A percentile compares a stretch with the other conserved stretches of the same genome.
Conservation (phyloP, 2,329 filamentous ascomycete genomes). For the Monosporascus sp. region DNA sequence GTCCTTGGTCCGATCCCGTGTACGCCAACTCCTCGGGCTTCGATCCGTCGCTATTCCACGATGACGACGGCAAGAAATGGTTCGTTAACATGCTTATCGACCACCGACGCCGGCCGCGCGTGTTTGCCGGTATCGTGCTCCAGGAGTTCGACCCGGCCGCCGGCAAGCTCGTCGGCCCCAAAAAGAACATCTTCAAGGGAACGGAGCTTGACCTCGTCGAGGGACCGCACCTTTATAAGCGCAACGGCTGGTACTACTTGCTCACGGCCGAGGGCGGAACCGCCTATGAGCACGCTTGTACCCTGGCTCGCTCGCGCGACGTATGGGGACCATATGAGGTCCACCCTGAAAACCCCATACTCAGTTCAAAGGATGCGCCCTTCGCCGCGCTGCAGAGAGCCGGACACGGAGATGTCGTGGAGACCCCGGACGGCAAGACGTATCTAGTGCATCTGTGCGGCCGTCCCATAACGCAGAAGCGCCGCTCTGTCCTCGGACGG, state of each 20-base stretch:
- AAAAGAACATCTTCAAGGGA: slow-evolving; percentile 49
- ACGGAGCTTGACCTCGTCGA: slow-evolving; percentile 51
- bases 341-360: slow-evolving; percentile 52
- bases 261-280: slow-evolving; percentile 57
- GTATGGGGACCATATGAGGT: slow-evolving; percentile 58
- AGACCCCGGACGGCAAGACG: slow-evolving; percentile 45
- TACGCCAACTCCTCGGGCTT: slow-evolving; percentile 58
- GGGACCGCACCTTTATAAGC: slow-evolving; percentile 54
- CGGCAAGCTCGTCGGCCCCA: slow-evolving; percentile 48
- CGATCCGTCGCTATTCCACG: slow-evolving; percentile 56
- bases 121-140: slow-evolving; percentile 52
- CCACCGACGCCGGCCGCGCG: slow-evolving; percentile 40
- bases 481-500: slow-evolving; percentile 48
- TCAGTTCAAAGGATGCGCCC: slow-evolving; percentile 47
- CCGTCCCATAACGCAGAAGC: slow-evolving; percentile 44
- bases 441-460: slow-evolving; percentile 50
- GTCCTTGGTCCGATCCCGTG: slow-evolving; percentile 57
- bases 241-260: slow-evolving; percentile 54
- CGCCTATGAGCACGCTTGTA: slow-evolving; percentile 55
- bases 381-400: slow-evolving; percentile 45
- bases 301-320: slow-evolving; percentile 46
- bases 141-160: slow-evolving; percentile 50
- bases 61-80: slow-evolving; percentile 50
- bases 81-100: slow-evolving; percentile 54
- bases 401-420: slow-evolving; percentile 49